Evolutionary conservation across 768 basidiomycete species (phyloP).

Genomic region (Candolleomyces aberdarensis): DNA sequence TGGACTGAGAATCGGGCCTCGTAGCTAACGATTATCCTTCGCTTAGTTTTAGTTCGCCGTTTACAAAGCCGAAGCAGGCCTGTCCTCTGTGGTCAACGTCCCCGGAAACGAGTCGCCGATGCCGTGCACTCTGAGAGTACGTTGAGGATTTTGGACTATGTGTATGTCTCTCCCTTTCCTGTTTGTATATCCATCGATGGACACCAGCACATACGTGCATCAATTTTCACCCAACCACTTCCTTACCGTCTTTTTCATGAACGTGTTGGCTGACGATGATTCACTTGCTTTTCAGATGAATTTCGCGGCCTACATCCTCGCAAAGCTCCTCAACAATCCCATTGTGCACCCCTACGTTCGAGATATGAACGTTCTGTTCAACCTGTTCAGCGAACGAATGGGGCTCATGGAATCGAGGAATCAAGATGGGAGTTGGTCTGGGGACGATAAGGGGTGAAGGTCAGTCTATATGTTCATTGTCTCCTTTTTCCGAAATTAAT

Average conservation of each 20-base stretch:
- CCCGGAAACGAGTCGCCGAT: conserved; percentile 49
- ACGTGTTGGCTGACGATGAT: too few species aligned
- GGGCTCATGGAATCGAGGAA: conserved; percentile 84
- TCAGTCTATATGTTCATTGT: conserved; percentile 11
- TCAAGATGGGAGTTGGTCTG: conserved; percentile 67
- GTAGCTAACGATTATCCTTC: too few species aligned
- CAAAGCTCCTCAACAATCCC: conserved; percentile 48
- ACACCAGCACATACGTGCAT: too few species aligned
- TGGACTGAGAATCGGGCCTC: too few species aligned
- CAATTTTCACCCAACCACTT: too few species aligned
- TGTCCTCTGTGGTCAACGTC: too few species aligned
- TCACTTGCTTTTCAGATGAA: conserved; percentile 42
- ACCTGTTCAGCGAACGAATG: conserved; percentile 63
- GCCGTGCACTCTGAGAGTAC: conserved; percentile 79
- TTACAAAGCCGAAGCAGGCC: too few species aligned
- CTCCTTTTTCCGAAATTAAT: background rate
- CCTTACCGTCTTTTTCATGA: too few species aligned
- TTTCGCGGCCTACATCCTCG: conserved; percentile 68
- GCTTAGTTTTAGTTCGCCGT: too few species aligned
- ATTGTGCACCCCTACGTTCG: conserved; percentile 50
- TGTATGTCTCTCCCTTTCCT: conserved; percentile 40
- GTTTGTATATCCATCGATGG: too few species aligned
- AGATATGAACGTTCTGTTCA: conserved; percentile 52
- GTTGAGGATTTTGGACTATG: conserved; percentile 73
- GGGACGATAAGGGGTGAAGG: conserved; percentile 74